Base-by-base conservation (phyloP, 75 land plant species). In the Sequoiadendron giganteum region DNA sequence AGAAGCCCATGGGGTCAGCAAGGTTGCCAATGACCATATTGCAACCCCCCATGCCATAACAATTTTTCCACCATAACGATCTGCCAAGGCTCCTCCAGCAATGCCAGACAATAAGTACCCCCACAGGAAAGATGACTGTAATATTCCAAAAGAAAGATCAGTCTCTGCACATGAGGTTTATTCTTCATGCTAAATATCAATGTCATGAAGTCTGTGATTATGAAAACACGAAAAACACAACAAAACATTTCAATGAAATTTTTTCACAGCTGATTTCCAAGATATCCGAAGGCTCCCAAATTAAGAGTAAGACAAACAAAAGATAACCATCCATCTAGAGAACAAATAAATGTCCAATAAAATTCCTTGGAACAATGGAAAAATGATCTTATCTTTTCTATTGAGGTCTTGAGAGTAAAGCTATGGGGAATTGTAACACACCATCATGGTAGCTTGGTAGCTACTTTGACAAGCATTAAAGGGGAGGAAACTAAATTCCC, bases 91-190 rank as follows among this genome's bases (percentile, higher is more conserved):
- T 86, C 99, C 99, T 81, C 97, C 99, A 43, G 94, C 88, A 32
- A 98, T 90, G 14, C 99, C 96, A 0, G 99, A 98, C 39, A 97
- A 86, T 83, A 97, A 81, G 89, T 98, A 98, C 28, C 99, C 99
- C 99, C 98, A 98, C 54, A 98, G 89, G 90, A 98, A 98, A 3
- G 99, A 98, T 61, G 99, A 98, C 99, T 98, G 91, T 89, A 89
- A 82, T 43, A 32, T 82, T 82, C 49, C 84, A 82, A 47, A 47
- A 82, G 52, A 11, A 47, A 47, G 28, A 82, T 82, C 49, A 82
- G 84, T 82, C 32, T 45, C 28, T 45, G 48, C 84, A 47, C 32
- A n/a, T 82, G 84, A 28, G 47, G 25, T 28, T 82, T 43, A 82
- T 30, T 45, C 5, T 82, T 43, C 83, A 28, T 82, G 47, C n/a